phyloP scores from a whole-genome alignment of 805 yeast species.

The Schwanniomyces polymorphus region DNA sequence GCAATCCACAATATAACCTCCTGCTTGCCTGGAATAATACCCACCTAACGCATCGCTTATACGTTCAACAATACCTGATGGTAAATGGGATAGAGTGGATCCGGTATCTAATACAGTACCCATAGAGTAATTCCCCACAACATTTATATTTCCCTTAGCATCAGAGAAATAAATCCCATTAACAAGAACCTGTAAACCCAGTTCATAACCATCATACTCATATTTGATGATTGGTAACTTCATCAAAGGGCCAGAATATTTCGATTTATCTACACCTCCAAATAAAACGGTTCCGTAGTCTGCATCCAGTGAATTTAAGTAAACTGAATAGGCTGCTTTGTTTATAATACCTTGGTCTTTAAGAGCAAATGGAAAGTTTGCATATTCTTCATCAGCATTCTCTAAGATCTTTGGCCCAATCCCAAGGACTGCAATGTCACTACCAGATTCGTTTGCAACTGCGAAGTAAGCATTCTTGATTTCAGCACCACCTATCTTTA shows the following conservation, averaged over 20 bases:
- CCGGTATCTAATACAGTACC: conserved; percentile 28
- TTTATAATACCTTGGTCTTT: conserved; percentile 32
- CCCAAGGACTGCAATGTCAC: conserved; percentile 9
- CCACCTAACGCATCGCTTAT: conserved; percentile 42
- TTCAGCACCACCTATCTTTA: conserved; percentile 9
- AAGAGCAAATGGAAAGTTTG: conserved; percentile 34
- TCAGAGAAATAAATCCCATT: conserved; percentile 35
- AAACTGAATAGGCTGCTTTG: conserved; percentile 38
- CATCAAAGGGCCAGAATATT: conserved; percentile 19
- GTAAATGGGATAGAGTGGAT: conserved; percentile 36
- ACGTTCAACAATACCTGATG: conserved; percentile 26
- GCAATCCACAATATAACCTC: conserved; percentile 51
- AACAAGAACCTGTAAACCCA: conserved; percentile 50
- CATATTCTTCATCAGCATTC: conserved; percentile 13
- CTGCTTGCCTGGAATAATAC: conserved; percentile 34
- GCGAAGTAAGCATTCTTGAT: conserved; percentile 10
- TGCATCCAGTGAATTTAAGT: conserved; percentile 23
- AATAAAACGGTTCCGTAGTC: conserved; percentile 24
- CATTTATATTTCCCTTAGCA: conserved; percentile 6
- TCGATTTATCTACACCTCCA: conserved; percentile 28
- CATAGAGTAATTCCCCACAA: conserved; percentile 16
- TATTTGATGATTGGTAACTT: conserved; percentile 17
- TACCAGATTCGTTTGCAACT: conserved; percentile 15
- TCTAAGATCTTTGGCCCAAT: conserved; percentile 16
- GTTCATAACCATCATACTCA: conserved; percentile 25